Conservation (phyloP, 768 basidiomycete genomes). For the Boletus tylopilopsis region DNA sequence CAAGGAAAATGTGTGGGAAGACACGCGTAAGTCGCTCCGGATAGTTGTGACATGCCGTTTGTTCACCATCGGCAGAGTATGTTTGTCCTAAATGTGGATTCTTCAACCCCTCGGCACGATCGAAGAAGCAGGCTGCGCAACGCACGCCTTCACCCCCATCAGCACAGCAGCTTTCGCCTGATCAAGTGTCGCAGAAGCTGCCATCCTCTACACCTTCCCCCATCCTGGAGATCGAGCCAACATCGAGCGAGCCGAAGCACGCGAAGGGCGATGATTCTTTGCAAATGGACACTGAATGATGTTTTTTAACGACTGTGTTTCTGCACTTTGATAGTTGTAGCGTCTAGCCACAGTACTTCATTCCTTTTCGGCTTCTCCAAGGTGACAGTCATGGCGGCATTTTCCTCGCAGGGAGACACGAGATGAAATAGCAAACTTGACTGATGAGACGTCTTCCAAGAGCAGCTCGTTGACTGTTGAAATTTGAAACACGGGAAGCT, state of each 20-base stretch:
- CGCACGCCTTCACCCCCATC: conserved; percentile 29
- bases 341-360: no score
- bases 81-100: conserved; percentile 81
- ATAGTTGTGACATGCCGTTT: background rate
- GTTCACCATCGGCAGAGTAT: conserved; percentile 54
- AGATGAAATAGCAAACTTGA: no score
- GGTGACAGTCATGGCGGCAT: background rate
- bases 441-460: no score
- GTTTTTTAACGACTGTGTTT: no score
- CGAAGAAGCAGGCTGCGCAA: conserved; percentile 25
- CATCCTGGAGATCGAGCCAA: conserved; percentile 1
- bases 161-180: conserved; percentile 6
- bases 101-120: conserved; percentile 58
- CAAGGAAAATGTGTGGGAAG: conserved; percentile 76
- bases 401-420: no score
- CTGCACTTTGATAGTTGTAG: background rate
- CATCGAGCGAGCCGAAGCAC: background rate
- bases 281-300: conserved; percentile 15
- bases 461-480: no score
- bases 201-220: background rate
- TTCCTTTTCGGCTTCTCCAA: conserved; percentile 1
- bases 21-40: conserved; percentile 60
- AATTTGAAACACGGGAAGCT: no score
- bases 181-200: conserved; percentile 4
- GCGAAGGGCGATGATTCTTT: conserved; percentile 5